These are phyloP conservation scores for Lophium mytilinum DNA, from an alignment of 495 filamentous ascomycete genomes.

Conservation along the genomic window DNA sequence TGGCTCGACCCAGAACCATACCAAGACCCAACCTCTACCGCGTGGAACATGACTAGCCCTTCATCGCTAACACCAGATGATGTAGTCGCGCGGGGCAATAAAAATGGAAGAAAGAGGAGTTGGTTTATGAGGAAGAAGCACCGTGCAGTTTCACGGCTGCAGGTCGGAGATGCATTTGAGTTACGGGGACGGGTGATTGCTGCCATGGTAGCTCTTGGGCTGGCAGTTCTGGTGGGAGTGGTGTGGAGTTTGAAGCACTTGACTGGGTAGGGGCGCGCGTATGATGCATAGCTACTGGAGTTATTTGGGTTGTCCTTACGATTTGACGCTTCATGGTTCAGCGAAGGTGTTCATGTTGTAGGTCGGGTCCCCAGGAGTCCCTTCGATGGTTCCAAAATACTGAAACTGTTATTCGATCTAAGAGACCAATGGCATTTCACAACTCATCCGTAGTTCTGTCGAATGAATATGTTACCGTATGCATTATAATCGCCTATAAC, in stretches of 20 bases:
- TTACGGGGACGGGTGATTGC: constrained; percentile 26
- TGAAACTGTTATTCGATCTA: no score
- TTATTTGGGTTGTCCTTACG: no score
- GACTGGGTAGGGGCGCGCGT: background rate
- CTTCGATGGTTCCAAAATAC: no score
- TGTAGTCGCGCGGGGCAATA: background rate
- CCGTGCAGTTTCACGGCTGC: constrained; percentile 28
- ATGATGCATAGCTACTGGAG: no score
- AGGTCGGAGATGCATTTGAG: constrained; percentile 33
- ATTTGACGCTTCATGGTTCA: no score
- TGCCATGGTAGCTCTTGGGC: constrained; percentile 9
- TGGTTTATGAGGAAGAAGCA: constrained; percentile 34
- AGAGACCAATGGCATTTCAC: no score
- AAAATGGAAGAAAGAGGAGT: background rate
- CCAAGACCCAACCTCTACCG: constrained; percentile 18
- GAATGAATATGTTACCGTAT: no score
- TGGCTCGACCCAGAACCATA: constrained; percentile 33
- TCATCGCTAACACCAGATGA: background rate
- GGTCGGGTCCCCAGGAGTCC: no score
- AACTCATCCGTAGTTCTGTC: no score
- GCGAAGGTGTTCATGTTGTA: no score
- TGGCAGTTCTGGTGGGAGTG: constrained; percentile 10
- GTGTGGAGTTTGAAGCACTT: constrained; percentile 8
- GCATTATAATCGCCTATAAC: no score
- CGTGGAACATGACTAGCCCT: constrained; percentile 13